These are phyloP conservation scores for Chytriomyces sp. DNA, from an alignment of 192 early-diverging fungal species.

Conservation along the genomic window DNA sequence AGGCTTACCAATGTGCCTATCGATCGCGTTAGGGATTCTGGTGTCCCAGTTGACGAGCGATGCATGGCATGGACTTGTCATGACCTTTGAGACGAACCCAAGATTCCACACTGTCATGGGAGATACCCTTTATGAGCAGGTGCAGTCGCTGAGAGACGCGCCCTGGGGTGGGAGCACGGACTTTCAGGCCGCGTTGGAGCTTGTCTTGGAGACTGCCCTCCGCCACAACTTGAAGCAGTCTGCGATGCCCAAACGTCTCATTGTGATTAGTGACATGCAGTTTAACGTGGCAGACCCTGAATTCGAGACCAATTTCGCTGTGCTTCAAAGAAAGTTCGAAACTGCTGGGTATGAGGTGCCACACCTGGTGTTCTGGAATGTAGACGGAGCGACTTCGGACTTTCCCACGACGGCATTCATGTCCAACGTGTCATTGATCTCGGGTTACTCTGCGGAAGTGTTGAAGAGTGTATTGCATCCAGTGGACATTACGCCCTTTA, in stretches of 20 bases:
- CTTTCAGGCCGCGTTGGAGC: conserved; percentile 41
- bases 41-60: conserved; percentile 41
- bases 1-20: conserved; percentile 41
- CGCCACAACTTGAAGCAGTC: conserved; percentile 36
- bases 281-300: conserved; percentile 38
- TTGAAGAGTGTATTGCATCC: conserved; percentile 55
- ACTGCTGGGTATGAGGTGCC: conserved; percentile 51
- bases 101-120: conserved; percentile 30
- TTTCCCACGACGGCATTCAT: conserved; percentile 38
- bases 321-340: conserved; percentile 33
- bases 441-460: conserved; percentile 49
- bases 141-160: conserved; percentile 17
- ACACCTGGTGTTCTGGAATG: conserved; percentile 58
- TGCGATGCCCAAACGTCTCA: conserved; percentile 56
- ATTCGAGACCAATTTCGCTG: conserved; percentile 41
- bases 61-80: conserved; percentile 46
- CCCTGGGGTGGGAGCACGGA: conserved; percentile 45
- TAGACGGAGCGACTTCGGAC: conserved; percentile 32
- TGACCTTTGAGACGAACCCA: conserved; percentile 49
- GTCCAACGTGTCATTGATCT: conserved; percentile 43
- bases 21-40: conserved; percentile 48
- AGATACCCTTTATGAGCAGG: conserved; percentile 37
- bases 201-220: conserved; percentile 42
- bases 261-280: conserved; percentile 59
- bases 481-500: conserved; percentile 23